A percentile compares a stretch with the other conserved stretches of the same genome.
phyloP scores from a whole-genome alignment of 2,329 filamentous ascomycete genomes.

The Penicillium sp. region DNA sequence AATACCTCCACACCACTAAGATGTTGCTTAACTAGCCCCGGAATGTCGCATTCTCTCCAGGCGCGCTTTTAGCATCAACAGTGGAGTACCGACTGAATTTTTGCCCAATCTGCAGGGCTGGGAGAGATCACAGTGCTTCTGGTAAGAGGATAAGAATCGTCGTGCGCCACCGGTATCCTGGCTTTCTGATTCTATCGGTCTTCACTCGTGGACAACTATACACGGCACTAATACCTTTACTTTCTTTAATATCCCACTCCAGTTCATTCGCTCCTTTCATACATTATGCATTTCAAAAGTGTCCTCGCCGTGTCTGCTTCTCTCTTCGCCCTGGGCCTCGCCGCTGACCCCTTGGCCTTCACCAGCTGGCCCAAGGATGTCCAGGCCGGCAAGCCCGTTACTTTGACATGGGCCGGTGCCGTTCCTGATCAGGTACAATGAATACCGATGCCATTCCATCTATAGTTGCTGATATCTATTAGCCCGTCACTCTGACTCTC shows the following conservation, averaged over 20 bases:
- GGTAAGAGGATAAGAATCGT: slow-evolving; percentile 17
- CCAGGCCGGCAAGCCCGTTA: slow-evolving; percentile 46
- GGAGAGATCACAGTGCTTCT: not conserved
- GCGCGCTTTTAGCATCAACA: slow-evolving; percentile 9
- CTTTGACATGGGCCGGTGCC: slow-evolving; percentile 45
- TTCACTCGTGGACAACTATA: slow-evolving; percentile 1
- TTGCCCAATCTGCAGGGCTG: slow-evolving; percentile 7
- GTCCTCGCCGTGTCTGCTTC: slow-evolving; percentile 45
- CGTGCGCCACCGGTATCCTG: slow-evolving; percentile 14
- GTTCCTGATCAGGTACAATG: slow-evolving; percentile 33
- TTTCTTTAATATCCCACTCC: slow-evolving; percentile 13
- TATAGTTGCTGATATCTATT: not conserved
- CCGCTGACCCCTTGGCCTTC: slow-evolving; percentile 47
- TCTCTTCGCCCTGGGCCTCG: slow-evolving; percentile 43
- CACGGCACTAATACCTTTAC: slow-evolving; percentile 6
- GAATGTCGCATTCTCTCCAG: slow-evolving; percentile 24
- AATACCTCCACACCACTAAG: slow-evolving; percentile 2
- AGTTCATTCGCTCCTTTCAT: slow-evolving; percentile 1
- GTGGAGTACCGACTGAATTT: slow-evolving; percentile 10
- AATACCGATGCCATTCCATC: not conserved
- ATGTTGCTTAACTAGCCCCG: slow-evolving; percentile 8
- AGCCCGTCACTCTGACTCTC: slow-evolving; percentile 53
- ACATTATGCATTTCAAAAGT: slow-evolving; percentile 49
- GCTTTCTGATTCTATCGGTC: slow-evolving; percentile 1
- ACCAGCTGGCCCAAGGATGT: slow-evolving; percentile 49